Percentiles rank a stretch among this genome's conserved stretches.
These are phyloP conservation scores for Lasiosphaeria miniovina DNA, from an alignment of 495 filamentous ascomycete genomes.

Conservation along the genomic window DNA sequence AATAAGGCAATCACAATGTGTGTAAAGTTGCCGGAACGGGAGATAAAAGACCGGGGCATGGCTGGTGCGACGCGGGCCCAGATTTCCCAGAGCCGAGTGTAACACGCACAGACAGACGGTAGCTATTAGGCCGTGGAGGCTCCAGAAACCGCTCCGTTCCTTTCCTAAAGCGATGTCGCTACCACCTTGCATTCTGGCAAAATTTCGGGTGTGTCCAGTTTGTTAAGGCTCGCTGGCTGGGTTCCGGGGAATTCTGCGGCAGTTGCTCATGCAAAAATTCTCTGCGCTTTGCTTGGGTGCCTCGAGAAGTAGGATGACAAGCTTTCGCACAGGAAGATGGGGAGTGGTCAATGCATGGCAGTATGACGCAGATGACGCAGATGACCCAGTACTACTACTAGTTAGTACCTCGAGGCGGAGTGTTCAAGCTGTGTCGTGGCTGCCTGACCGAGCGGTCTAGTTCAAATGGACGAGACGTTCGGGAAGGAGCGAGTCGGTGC, in stretches of 20 bases:
- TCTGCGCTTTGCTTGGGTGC: not conserved
- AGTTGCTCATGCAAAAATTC: not conserved
- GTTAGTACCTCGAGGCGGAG: too few species aligned
- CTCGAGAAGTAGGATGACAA: not conserved
- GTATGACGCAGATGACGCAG: too few species aligned
- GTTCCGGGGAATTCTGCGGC: not conserved
- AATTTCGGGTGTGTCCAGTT: not conserved
- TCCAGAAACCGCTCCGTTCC: not conserved
- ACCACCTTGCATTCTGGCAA: constrained; percentile 4
- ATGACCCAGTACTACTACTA: too few species aligned
- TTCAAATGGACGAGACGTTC: too few species aligned
- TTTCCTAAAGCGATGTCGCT: not conserved
- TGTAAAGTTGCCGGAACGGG: not conserved
- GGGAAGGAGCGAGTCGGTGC: too few species aligned
- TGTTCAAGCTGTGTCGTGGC: too few species aligned
- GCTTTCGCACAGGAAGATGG: too few species aligned
- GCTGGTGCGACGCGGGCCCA: not conserved
- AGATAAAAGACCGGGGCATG: not conserved
- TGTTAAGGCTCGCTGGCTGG: not conserved
- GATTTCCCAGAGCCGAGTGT: constrained; percentile 2
- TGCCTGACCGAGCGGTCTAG: too few species aligned
- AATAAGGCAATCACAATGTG: too few species aligned
- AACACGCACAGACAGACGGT: not conserved
- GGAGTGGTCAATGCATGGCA: too few species aligned
- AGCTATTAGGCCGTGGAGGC: not conserved